Evolutionary conservation across 345 rosid species (phyloP).

Genomic region (Erysimum cheiranthoides): DNA sequence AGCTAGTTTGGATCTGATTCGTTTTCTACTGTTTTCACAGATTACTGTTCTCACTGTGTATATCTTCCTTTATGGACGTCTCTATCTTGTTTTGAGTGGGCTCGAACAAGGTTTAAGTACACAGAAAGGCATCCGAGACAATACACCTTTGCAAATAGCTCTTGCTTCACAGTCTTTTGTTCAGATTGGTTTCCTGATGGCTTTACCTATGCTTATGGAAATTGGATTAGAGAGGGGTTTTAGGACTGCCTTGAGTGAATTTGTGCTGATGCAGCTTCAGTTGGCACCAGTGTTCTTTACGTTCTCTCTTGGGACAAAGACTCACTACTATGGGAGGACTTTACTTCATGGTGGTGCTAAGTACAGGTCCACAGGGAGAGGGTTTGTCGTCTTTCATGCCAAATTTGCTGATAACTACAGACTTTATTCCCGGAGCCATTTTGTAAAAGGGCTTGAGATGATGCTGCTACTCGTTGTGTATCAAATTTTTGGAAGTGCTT

Average conservation of each 20-base stretch:
- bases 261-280: conserved; percentile 94
- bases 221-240: conserved; percentile 97
- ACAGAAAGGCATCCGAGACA: conserved; percentile 81
- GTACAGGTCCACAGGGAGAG: conserved; percentile 96
- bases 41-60: conserved; percentile 95
- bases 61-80: conserved; percentile 98
- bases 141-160: conserved; percentile 95
- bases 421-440: conserved; percentile 97
- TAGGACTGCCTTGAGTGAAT: conserved; percentile 93
- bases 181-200: conserved; percentile 96
- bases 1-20: conserved; percentile 15
- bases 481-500: conserved; percentile 80
- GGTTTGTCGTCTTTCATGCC: conserved; percentile 98
- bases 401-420: conserved; percentile 99
- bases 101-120: conserved; percentile 80
- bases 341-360: conserved; percentile 98
- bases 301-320: conserved; percentile 98
- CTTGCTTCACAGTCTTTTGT: conserved; percentile 99
- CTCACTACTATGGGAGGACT: conserved; percentile 96
- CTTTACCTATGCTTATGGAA: conserved; percentile 99
- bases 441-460: conserved; percentile 97
- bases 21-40: conserved; percentile 55
- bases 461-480: conserved; percentile 91
- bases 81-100: conserved; percentile 96
- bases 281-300: conserved; percentile 98